Conservation (phyloP, 164 flowering plant species). For the Nymphaea thermarum region DNA sequence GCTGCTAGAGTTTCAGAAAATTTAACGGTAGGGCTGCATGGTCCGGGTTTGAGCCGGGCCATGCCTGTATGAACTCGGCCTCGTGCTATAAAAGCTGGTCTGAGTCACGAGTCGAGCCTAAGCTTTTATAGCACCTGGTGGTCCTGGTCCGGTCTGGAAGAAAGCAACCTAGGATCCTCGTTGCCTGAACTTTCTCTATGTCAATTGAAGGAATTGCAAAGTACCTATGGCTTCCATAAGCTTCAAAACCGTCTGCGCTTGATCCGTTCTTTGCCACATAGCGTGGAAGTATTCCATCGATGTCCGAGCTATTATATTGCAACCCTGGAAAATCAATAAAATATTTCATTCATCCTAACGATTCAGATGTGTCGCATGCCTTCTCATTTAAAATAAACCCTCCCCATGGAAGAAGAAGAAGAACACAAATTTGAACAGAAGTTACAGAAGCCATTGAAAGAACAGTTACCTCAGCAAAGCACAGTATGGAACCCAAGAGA, state of each 20-base stretch:
- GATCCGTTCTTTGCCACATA: conserved; percentile 27
- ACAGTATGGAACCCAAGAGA: conserved; percentile 60
- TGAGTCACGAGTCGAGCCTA: too few relatives aligned
- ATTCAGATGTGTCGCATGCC: too few relatives aligned
- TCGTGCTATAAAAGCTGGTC: too few relatives aligned
- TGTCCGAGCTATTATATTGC: conserved; percentile 33
- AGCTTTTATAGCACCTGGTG: too few relatives aligned
- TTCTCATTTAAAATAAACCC: too few relatives aligned
- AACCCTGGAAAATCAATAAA: conserved; percentile 40
- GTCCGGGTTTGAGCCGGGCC: not conserved
- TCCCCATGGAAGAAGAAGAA: too few relatives aligned
- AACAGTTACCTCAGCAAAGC: conserved; percentile 64
- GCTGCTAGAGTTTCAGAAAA: not conserved
- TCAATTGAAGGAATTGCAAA: not conserved
- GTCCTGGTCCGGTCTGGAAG: too few relatives aligned
- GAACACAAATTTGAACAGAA: too few relatives aligned
- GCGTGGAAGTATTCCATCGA: conserved; percentile 43
- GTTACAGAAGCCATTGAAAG: not conserved
- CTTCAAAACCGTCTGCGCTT: conserved; percentile 39
- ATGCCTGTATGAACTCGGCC: too few relatives aligned
- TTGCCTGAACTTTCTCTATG: too few relatives aligned
- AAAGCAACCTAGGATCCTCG: too few relatives aligned
- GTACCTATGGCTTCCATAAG: conserved; percentile 70
- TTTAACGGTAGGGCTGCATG: not conserved
- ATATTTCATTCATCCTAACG: too few relatives aligned